Base-by-base conservation (phyloP, 768 basidiomycete species). In the Rhodotorula babjevae region DNA sequence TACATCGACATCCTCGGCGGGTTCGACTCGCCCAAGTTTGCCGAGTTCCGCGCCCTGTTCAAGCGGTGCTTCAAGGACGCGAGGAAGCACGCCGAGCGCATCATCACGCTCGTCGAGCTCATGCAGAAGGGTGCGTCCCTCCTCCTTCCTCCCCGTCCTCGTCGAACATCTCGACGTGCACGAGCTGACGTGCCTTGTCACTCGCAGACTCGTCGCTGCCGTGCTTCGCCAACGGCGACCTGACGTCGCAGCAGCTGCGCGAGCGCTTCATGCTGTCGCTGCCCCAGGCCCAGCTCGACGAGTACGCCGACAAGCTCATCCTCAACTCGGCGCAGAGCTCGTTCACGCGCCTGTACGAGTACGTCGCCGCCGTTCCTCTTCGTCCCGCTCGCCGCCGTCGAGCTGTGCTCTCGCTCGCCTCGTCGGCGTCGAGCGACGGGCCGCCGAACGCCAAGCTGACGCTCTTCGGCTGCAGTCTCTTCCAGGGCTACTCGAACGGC, bases 1-100 rank as follows among this genome's bases (percentile, higher is more conserved):
- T 99, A 99, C 81, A 85, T 99, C 65, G 95, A 98, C 77, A 91
- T 99, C 42, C 84, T 99, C 44, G 96, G 96, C 16, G 95, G 95
- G 7, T 82, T 90, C 55, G 85, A 89, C 63, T 86, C 88, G 42
- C 84, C 87, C 33, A 85, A 90, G 21, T 97, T 89, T 79, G 80
- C 84, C 57, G 91, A 95, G 79, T 99, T 97, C 83, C 89, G 86
- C 79, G 84, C 85, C 66, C 83, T 96, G 52, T 97, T 98, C 82
- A 89, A 87, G 76, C 90, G 94, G 77, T 93, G 93, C 58, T 99
- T 98, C 79, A 92, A 96, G 77, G 89, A 89, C 47, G 91, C 91
- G 36, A 83, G 95, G 75, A 98, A 98, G 80, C 94, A 98, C 74
- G 95, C 94, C 74, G 96, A 98, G 80, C 86, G 94, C 76, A 90